Evolutionary conservation across 352 stramenopile species (phyloP), one percentile per base, ranked within the genome.

Genomic region (Globisporangium uncinulatum): DNA sequence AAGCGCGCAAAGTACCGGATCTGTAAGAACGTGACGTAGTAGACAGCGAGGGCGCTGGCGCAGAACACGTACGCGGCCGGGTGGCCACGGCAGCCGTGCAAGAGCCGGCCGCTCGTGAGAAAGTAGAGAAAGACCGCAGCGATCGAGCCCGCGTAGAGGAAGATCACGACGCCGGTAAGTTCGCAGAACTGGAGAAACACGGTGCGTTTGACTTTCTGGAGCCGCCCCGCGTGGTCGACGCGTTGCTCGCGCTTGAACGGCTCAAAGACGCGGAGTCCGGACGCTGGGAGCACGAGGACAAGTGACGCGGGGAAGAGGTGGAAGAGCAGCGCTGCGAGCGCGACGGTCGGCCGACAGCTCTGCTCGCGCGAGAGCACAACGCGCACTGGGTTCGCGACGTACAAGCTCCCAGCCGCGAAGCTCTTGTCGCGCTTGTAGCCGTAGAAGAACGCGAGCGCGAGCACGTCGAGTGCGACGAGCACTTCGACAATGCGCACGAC

Each of bases 91-190:
- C 83, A 93, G 45, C 56, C 62, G 42, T 78, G 20, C 81, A 92
- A 88, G 7, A 83, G 71, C 17, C 69, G 74, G 17, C 78, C 79
- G 50, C 90, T 87, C 67, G 90, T 88, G 44, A 94, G 87, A 72
- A 91, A 89, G 66, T 88, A 87, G 53, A 76, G 69, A 62, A 88
- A 87, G 55, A 87, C 89, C 39, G 89, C 53, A 32, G 89, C 58
- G 21, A 83, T 69, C 19, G 86, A 29, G 4, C 74, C 57, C 42
- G 75, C 63, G 51, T 87, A 87, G 11, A 75, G 53, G 19, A 90
- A 61, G 37, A 84, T 51, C n/a, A 79, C 3, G 19, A 84, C 79
- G 17, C 66, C 78, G 2, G 87, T 62, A 17, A 89, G 42, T 48
- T 92, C 83, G 43, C 80, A 91, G 0, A 71, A 60, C 64, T 92